phyloP scores from a whole-genome alignment of 106 monocot genomes.

The Dendrobium huoshanense region DNA sequence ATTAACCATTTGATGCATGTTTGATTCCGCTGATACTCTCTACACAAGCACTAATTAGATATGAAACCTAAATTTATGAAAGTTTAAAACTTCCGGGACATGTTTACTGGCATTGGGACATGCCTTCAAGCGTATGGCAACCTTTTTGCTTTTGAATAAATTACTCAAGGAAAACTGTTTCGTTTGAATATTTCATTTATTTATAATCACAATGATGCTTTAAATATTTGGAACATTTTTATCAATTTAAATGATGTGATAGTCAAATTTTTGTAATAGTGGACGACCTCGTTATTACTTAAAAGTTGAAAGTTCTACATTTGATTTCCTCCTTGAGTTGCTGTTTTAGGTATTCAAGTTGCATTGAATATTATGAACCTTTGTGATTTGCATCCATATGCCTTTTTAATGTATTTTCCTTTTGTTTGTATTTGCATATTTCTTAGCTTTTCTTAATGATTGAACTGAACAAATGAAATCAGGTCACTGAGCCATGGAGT shows the following conservation, averaged over 20 bases:
- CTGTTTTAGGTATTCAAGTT: background rate
- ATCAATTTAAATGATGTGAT: background rate
- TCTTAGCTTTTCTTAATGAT: background rate
- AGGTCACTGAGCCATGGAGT: slow-evolving; percentile 76
- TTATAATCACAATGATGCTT: background rate
- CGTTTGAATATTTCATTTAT: background rate
- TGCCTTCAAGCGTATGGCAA: too few species aligned
- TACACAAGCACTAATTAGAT: background rate
- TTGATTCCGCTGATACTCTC: background rate
- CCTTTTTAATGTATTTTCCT: background rate
- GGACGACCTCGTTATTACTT: background rate
- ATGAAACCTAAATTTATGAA: background rate
- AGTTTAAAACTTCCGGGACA: background rate
- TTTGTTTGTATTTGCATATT: background rate
- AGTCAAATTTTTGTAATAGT: background rate
- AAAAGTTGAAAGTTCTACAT: background rate
- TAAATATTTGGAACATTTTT: background rate
- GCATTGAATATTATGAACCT: background rate
- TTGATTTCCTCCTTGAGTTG: background rate
- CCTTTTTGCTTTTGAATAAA: background rate
- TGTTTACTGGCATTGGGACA: background rate
- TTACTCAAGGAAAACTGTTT: background rate
- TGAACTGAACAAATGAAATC: slow-evolving; percentile 6
- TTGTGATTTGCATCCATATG: background rate
- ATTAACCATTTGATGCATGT: too few species aligned